Conservation (phyloP, 257 asterid species). For the Coffea eugenioides region DNA sequence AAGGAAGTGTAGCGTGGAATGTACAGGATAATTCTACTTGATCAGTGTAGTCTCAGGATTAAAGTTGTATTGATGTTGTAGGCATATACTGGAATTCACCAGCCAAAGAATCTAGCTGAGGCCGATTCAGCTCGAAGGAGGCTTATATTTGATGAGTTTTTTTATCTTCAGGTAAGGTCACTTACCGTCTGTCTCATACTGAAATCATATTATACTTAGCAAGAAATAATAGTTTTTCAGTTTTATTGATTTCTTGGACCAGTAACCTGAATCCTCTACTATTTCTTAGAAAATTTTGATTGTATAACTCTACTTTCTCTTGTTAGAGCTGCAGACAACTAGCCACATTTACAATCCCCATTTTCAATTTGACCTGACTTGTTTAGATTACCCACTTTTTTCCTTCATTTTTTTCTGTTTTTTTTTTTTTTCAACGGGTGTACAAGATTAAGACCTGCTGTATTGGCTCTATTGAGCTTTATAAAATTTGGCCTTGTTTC, state of each 20-base stretch:
- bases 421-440: neutral
- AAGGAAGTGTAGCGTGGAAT: neutral
- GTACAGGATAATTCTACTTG: neutral
- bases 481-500: neutral
- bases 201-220: neutral
- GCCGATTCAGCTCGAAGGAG: slow-evolving; percentile 93
- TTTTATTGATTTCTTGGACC: neutral
- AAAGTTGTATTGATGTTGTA: slow-evolving; percentile 25
- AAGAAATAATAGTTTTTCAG: neutral
- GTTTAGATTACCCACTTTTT: neutral
- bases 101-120: slow-evolving; percentile 58
- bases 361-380: neutral
- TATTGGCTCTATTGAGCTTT: neutral
- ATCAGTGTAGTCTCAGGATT: neutral
- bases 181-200: too few relatives aligned
- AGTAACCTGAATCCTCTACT: neutral
- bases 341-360: neutral
- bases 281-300: neutral
- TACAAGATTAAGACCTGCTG: neutral
- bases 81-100: slow-evolving; percentile 95
- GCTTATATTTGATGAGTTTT: slow-evolving; percentile 96
- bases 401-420: too few relatives aligned
- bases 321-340: neutral
- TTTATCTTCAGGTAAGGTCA: slow-evolving; percentile 77
- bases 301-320: neutral